Evolutionary conservation across 2,329 filamentous ascomycete species (phyloP), one percentile per base, ranked within the genome.

Genomic region (Eutypa lata): DNA sequence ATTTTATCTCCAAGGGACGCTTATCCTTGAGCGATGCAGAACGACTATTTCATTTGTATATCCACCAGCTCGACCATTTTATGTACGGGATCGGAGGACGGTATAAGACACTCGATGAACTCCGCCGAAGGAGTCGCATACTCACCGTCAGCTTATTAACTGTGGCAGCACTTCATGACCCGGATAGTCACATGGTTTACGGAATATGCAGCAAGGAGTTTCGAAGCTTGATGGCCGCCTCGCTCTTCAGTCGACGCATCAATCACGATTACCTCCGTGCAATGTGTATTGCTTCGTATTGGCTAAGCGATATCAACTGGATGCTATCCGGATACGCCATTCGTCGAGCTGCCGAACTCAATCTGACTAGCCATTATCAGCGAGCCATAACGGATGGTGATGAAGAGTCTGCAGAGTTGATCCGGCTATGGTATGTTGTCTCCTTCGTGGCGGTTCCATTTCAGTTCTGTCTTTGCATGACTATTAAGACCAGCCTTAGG

Each of bases 231-330:
- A 51, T 61, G 31, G 51, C 58, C 19, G 54, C 53, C 31, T 71
- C 68, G 1, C 66, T 73, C 49, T 70, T 73, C 6, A 67, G 71
- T 24, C 60, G 70, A 2, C 63, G 63, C 1, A 62, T 72, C 0
- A 64, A 69, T 16, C 61, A 68, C 5, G 82, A 86, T 51, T 78
- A 82, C 51, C 75, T 86, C 21, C 74, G 82, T 2, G 83, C 80
- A 3, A 74, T 86, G 37, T 83, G 80, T 42, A 77, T 86, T 3
- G 82, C 80, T 0, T 78, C 82, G 0, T 86, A 85, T 58, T 86
- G 83, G 83, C 71, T 86, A 0, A 81, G 80, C 3, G 82, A 86
- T 54, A 71, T 84, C 19, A 83, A 80, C 3, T 85, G 83, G 80
- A 85, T 81, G 58, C 71, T 86, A 0, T 83, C 80, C 0, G 82